These are phyloP conservation scores for Immersiella caudata DNA, from an alignment of 495 filamentous ascomycete species.

Conservation along the genomic window DNA sequence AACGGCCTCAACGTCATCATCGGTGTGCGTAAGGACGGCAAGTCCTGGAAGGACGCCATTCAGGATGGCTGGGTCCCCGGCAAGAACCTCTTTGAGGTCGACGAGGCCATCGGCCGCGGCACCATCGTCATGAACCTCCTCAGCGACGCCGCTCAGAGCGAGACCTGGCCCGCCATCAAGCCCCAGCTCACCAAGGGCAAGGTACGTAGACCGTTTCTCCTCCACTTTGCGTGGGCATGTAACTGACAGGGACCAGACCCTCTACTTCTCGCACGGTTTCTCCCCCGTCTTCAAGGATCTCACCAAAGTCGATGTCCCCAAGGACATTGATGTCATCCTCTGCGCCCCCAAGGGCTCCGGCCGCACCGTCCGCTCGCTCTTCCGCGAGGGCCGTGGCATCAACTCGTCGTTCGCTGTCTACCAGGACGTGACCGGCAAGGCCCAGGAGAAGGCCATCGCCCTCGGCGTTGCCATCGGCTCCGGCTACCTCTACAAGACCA, in stretches of 20 bases:
- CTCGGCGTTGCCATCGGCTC: slow-evolving; percentile 94
- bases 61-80: slow-evolving; percentile 98
- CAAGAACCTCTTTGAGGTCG: slow-evolving; percentile 96
- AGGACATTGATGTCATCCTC: slow-evolving; percentile 97
- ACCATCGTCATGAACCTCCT: slow-evolving; percentile 99
- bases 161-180: slow-evolving; percentile 98
- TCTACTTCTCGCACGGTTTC: slow-evolving; percentile 99
- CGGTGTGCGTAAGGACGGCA: slow-evolving; percentile 95
- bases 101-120: slow-evolving; percentile 90
- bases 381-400: slow-evolving; percentile 97
- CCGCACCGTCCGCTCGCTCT: slow-evolving; percentile 95
- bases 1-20: slow-evolving; percentile 98
- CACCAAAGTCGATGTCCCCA: slow-evolving; percentile 97
- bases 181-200: slow-evolving; percentile 98
- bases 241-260: slow-evolving; percentile 60
- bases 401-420: slow-evolving; percentile 98
- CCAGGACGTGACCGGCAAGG: slow-evolving; percentile 98
- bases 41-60: slow-evolving; percentile 96
- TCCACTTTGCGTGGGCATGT: background rate
- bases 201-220: slow-evolving; percentile 51
- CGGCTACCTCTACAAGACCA: slow-evolving; percentile 99
- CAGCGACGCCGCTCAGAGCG: slow-evolving; percentile 93
- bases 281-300: slow-evolving; percentile 99
- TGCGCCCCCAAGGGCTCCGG: slow-evolving; percentile 98
- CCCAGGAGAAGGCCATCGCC: slow-evolving; percentile 96